Percentiles rank a stretch among this genome's conserved stretches.
phyloP scores from a whole-genome alignment of 768 basidiomycete genomes.

The Boletus sp. region DNA sequence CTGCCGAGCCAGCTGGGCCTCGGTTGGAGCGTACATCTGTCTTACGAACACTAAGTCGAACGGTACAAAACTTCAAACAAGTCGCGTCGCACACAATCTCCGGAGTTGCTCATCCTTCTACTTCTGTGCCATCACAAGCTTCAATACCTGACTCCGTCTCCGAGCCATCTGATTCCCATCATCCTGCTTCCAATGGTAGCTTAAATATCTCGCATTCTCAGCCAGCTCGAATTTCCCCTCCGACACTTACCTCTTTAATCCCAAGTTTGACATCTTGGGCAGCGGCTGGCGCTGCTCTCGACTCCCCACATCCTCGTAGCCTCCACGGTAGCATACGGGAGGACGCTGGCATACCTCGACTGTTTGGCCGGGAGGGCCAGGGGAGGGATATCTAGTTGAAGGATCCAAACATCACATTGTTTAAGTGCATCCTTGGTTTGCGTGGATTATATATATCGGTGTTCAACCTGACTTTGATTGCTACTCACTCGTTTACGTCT shows the following conservation, averaged over 20 bases:
- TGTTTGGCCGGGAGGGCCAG: conserved; percentile 27
- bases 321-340: conserved; percentile 12
- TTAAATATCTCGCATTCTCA: conserved; percentile 17
- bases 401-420: not conserved
- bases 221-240: conserved; percentile 21
- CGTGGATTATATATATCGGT: conserved; percentile 3
- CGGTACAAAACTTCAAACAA: conserved; percentile 49
- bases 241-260: conserved; percentile 28
- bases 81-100: conserved; percentile 32
- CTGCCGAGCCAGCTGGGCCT: conserved; percentile 13
- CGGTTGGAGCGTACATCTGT: conserved; percentile 49
- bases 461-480: not conserved
- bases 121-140: conserved; percentile 7
- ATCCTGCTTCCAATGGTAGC: not conserved
- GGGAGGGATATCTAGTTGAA: conserved; percentile 23
- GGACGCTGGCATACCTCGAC: conserved; percentile 22
- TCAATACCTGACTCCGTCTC: conserved; percentile 8
- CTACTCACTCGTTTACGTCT: not conserved
- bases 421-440: not conserved
- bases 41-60: conserved; percentile 52
- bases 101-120: conserved; percentile 10
- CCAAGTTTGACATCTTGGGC: conserved; percentile 38
- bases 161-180: conserved; percentile 1
- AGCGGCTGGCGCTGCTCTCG: conserved; percentile 22
- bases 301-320: conserved; percentile 15